Conservation (phyloP, 192 early-diverging fungal species). For the Podila epicladia region DNA sequence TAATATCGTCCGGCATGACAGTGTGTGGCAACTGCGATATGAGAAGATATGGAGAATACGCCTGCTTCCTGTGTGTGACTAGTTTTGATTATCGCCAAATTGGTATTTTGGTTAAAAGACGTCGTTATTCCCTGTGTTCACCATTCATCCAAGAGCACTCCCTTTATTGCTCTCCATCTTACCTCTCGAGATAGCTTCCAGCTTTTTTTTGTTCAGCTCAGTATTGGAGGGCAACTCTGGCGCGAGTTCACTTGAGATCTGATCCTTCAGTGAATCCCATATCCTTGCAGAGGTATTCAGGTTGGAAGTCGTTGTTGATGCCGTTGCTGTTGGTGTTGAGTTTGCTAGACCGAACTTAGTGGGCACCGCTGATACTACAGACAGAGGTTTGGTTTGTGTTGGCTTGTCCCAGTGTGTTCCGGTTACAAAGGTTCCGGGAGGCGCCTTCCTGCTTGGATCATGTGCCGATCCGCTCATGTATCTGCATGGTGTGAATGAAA, state of each 20-base stretch:
- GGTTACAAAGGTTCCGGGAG: slow-evolving; percentile 11
- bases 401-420: slow-evolving; percentile 10
- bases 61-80: slow-evolving; percentile 35
- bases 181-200: slow-evolving; percentile 45
- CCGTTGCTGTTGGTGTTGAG: background rate
- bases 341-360: background rate
- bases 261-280: slow-evolving; percentile 25
- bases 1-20: slow-evolving; percentile 49
- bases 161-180: background rate
- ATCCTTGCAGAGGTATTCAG: background rate
- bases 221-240: slow-evolving; percentile 12
- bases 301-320: background rate
- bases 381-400: background rate
- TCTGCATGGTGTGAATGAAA: too few relatives aligned
- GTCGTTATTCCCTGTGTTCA: background rate
- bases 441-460: background rate
- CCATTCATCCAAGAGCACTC: background rate
- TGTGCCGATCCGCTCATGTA: too few relatives aligned
- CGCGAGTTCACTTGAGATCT: background rate
- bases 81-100: background rate
- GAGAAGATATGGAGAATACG: slow-evolving; percentile 35
- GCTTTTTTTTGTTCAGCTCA: slow-evolving; percentile 34
- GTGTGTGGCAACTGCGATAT: slow-evolving; percentile 29
- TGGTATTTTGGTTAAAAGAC: too few relatives aligned
- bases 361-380: background rate